phyloP scores from a whole-genome alignment of 2,329 filamentous ascomycete species.

The Fusarium miscanthi region DNA sequence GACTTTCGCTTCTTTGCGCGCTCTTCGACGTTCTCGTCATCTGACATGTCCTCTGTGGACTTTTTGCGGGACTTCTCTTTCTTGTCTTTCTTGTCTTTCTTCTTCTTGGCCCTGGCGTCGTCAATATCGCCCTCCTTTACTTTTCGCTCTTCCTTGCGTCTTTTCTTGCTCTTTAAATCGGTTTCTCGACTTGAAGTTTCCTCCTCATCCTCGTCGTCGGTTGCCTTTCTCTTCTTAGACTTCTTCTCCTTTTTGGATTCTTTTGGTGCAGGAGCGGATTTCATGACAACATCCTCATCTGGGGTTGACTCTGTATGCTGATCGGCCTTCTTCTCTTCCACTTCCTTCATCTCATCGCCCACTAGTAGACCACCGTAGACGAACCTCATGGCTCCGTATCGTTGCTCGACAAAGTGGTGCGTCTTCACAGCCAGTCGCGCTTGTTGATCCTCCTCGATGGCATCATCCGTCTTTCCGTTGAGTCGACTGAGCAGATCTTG shows the following conservation, averaged over 20 bases:
- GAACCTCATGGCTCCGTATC: slow-evolving; percentile 86
- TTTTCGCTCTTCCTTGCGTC: slow-evolving; percentile 52
- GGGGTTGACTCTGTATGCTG: slow-evolving; percentile 17
- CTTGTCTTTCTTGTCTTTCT: slow-evolving; percentile 55
- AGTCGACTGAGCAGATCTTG: slow-evolving; percentile 87
- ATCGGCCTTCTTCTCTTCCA: slow-evolving; percentile 36
- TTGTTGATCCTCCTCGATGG: slow-evolving; percentile 76
- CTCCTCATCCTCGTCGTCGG: slow-evolving; percentile 51
- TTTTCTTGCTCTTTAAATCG: slow-evolving; percentile 51
- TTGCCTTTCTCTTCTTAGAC: slow-evolving; percentile 61
- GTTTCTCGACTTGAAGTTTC: slow-evolving; percentile 47
- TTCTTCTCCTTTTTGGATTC: slow-evolving; percentile 57
- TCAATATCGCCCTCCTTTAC: slow-evolving; percentile 46
- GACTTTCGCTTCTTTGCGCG: slow-evolving; percentile 51
- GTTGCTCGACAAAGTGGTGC: slow-evolving; percentile 77
- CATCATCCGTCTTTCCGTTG: slow-evolving; percentile 86
- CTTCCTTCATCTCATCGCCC: slow-evolving; percentile 64
- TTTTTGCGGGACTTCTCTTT: slow-evolving; percentile 53
- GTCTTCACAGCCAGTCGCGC: slow-evolving; percentile 76
- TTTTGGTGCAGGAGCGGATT: slow-evolving; percentile 38
- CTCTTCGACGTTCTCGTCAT: slow-evolving; percentile 44
- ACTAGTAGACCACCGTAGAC: slow-evolving; percentile 82
- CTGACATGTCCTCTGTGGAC: slow-evolving; percentile 29
- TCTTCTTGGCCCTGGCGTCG: slow-evolving; percentile 42
- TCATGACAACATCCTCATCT: slow-evolving; percentile 39